Evolutionary conservation across 2,329 filamentous ascomycete genomes (phyloP).

Genomic region (Pseudopyricularia javanii): DNA sequence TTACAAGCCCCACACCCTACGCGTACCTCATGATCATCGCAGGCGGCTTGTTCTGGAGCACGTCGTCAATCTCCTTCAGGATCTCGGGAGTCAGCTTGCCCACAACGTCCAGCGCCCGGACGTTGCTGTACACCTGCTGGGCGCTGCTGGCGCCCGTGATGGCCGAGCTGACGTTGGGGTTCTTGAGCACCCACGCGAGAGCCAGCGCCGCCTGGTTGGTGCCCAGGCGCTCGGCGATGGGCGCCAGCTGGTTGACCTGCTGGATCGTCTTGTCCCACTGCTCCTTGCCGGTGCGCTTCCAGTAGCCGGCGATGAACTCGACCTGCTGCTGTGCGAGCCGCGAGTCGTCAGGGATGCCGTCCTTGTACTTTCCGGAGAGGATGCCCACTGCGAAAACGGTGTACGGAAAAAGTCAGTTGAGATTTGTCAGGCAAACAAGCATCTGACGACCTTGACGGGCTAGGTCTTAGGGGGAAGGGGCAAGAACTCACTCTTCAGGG

Average conservation of each 20-base stretch:
- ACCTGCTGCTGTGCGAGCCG: constrained; percentile 45
- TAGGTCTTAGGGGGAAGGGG: too few relatives aligned
- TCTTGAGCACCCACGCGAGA: constrained; percentile 50
- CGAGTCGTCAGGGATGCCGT: constrained; percentile 47
- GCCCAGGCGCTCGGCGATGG: constrained; percentile 52
- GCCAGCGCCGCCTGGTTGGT: constrained; percentile 44
- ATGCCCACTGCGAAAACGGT: constrained; percentile 24
- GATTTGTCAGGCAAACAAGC: too few relatives aligned
- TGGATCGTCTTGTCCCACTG: constrained; percentile 38
- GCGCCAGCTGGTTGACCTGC: constrained; percentile 45
- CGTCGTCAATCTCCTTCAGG: constrained; percentile 44
- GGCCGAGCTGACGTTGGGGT: constrained; percentile 47
- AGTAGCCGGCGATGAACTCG: constrained; percentile 40
- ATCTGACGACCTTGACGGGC: too few relatives aligned
- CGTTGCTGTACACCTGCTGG: constrained; percentile 48
- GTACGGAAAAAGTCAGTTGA: too few relatives aligned
- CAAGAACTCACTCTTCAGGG: constrained; percentile 25
- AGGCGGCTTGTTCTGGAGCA: constrained; percentile 32
- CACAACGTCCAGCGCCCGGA: constrained; percentile 36
- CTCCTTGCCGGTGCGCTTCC: constrained; percentile 37
- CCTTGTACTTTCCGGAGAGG: constrained; percentile 51
- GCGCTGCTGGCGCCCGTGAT: constrained; percentile 49
- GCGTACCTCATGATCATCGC: not conserved
- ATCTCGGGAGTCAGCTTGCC: constrained; percentile 47
- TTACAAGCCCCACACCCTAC: too few relatives aligned